Evolutionary conservation across 2,329 filamentous ascomycete genomes (phyloP).

Genomic region (Neophaeococcomyces aloes): DNA sequence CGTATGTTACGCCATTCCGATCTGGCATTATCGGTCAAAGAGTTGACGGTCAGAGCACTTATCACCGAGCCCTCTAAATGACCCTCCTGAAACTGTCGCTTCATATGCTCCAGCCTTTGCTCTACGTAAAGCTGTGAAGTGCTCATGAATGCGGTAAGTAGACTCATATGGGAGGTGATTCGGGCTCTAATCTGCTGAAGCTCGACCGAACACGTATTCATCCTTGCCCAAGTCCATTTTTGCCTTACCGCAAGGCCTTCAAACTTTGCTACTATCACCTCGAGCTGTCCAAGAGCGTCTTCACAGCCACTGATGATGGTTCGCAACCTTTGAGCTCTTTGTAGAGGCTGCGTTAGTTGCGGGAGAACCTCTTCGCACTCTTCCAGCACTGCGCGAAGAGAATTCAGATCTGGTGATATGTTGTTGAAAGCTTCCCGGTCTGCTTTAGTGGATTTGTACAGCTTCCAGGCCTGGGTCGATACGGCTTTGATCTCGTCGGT

Average conservation of each 20-base stretch:
- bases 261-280: constrained; percentile 12
- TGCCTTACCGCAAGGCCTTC: constrained; percentile 11
- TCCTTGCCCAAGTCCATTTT: constrained; percentile 14
- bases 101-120: constrained; percentile 11
- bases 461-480: neutral
- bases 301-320: neutral
- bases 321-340: neutral
- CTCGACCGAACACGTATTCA: constrained; percentile 14
- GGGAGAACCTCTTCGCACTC: constrained; percentile 11
- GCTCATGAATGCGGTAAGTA: constrained; percentile 11
- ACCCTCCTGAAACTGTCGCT: constrained; percentile 12
- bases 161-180: constrained; percentile 10
- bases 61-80: constrained; percentile 13
- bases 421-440: constrained; percentile 11
- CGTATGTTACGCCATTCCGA: constrained; percentile 14
- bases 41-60: constrained; percentile 12
- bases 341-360: constrained; percentile 4
- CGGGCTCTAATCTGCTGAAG: constrained; percentile 12
- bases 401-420: constrained; percentile 12
- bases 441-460: constrained; percentile 4
- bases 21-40: constrained; percentile 11
- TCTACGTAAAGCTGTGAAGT: constrained; percentile 10
- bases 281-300: constrained; percentile 12
- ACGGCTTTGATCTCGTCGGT: too few species aligned
- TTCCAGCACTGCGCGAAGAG: constrained; percentile 13